Percentiles rank a stretch among this genome's conserved stretches.
phyloP scores from a whole-genome alignment of 148 eudicot species.

The Tetragonia tetragonoides region DNA sequence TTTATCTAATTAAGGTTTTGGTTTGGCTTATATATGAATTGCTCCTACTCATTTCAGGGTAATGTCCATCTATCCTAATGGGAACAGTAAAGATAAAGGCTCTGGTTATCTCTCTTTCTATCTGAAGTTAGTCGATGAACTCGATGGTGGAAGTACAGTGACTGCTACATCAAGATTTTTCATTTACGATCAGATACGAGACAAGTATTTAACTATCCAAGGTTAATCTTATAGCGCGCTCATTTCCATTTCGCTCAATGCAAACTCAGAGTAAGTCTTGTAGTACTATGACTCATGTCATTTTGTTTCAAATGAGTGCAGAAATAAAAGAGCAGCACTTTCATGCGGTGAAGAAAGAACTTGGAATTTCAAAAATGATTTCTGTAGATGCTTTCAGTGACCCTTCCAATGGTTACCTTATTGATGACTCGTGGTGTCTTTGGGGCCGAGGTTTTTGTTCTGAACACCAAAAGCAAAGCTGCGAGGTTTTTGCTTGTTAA shows the following conservation, averaged over 20 bases:
- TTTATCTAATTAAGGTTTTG: too few relatives aligned
- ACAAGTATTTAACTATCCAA: neutral
- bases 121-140: constrained; percentile 3
- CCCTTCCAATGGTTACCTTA: constrained; percentile 11
- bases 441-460: constrained; percentile 25
- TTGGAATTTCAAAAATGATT: neutral
- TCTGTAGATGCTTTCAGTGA: constrained; percentile 6
- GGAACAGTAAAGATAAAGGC: constrained; percentile 2
- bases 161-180: neutral
- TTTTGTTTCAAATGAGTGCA: neutral
- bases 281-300: neutral
- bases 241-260: too few relatives aligned
- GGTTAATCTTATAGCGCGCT: too few relatives aligned
- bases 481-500: neutral
- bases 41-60: neutral
- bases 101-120: constrained; percentile 6
- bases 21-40: too few relatives aligned
- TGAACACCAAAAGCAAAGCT: neutral
- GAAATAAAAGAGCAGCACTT: constrained; percentile 9
- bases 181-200: neutral
- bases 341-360: neutral
- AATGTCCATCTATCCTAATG: constrained; percentile 6
- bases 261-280: too few relatives aligned
- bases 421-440: constrained; percentile 6
- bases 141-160: neutral